These are phyloP conservation scores for Bryoglossum gracile DNA, from an alignment of 495 filamentous ascomycete genomes.

Conservation along the genomic window DNA sequence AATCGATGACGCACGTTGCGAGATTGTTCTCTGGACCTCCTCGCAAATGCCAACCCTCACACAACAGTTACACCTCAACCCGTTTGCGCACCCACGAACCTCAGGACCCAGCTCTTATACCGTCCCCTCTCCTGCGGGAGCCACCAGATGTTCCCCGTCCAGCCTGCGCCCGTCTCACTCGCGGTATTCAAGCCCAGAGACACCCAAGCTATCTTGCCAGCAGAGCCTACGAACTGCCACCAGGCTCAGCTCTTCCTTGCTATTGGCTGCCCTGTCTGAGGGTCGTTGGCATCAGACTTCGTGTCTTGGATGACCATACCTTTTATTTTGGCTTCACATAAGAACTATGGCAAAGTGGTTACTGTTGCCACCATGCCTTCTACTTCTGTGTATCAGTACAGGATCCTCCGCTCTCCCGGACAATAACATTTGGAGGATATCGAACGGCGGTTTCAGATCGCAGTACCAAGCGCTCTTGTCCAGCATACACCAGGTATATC, in stretches of 20 bases:
- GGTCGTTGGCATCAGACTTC: neutral
- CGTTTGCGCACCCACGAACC: neutral
- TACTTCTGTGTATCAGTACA: constrained; percentile 5
- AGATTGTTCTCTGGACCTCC: no score
- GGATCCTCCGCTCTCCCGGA: neutral
- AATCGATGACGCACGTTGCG: no score
- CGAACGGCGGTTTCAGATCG: neutral
- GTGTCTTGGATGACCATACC: no score
- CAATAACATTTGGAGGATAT: constrained; percentile 9
- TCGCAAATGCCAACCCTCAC: no score
- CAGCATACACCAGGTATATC: constrained; percentile 10
- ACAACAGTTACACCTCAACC: no score
- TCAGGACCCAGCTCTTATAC: neutral
- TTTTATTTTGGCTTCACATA: neutral
- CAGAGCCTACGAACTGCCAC: neutral
- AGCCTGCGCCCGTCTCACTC: neutral
- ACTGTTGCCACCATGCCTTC: constrained; percentile 11
- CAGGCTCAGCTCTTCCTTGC: neutral
- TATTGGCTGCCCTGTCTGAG: neutral
- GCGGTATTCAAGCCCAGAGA: neutral
- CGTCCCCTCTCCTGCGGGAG: neutral
- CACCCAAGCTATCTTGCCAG: neutral
- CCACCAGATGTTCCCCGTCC: neutral
- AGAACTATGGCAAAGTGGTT: constrained; percentile 1
- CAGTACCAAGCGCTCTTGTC: constrained; percentile 10